A percentile compares a stretch with the other conserved stretches of the same genome.
Conservation (phyloP, 495 filamentous ascomycete species). For the Annulohypoxylon stygium region DNA sequence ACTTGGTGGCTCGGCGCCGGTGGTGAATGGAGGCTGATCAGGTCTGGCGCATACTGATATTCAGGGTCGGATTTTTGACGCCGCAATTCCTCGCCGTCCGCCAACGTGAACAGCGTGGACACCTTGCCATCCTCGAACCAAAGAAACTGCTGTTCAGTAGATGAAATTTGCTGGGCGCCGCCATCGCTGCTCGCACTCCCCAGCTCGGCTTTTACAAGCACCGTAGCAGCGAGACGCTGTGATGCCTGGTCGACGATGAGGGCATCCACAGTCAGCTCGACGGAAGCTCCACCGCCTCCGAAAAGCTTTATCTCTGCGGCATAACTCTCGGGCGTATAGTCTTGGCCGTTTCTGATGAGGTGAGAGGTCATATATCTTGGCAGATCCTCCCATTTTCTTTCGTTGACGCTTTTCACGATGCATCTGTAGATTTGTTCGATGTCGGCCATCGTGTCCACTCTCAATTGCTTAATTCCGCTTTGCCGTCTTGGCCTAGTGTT, state of each 20-base stretch:
- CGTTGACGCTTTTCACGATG: constrained; percentile 37
- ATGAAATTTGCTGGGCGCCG: constrained; percentile 3
- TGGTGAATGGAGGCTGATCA: constrained; percentile 22
- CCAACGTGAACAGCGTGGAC: constrained; percentile 39
- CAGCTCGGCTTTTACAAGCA: constrained; percentile 15
- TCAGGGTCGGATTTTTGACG: constrained; percentile 28
- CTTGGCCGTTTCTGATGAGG: constrained; percentile 45
- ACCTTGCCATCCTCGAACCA: constrained; percentile 47
- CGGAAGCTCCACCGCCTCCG: constrained; percentile 21
- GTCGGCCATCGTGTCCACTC: constrained; percentile 13
- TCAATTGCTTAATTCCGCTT: constrained; percentile 6
- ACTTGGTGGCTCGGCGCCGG: constrained; percentile 34
- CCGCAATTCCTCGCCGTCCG: constrained; percentile 38
- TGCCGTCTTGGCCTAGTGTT: not conserved
- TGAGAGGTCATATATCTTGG: constrained; percentile 37
- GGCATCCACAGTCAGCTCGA: constrained; percentile 38
- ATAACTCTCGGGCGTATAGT: constrained; percentile 42
- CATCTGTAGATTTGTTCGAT: constrained; percentile 37
- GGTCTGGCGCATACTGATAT: constrained; percentile 18
- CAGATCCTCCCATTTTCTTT: constrained; percentile 39
- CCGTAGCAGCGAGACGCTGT: constrained; percentile 23
- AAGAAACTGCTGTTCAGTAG: constrained; percentile 43
- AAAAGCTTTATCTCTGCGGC: constrained; percentile 35
- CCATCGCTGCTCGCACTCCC: not conserved
- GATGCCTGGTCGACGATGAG: constrained; percentile 40